Evolutionary conservation across 495 filamentous ascomycete genomes (phyloP).

Genomic region (Neurospora tetraspora): DNA sequence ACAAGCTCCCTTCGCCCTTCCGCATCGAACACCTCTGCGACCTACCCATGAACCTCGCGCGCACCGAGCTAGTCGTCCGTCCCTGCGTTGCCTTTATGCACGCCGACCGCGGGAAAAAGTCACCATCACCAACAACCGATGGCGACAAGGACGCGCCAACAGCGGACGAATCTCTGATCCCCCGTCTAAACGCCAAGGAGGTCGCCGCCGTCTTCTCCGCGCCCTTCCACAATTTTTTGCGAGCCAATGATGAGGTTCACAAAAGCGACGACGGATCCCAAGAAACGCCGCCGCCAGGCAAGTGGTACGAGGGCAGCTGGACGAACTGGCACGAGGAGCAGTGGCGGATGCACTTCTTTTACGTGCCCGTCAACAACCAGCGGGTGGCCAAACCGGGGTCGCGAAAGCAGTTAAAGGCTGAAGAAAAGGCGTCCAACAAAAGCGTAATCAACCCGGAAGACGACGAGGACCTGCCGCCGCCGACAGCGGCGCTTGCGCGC

Average conservation of each 20-base stretch:
- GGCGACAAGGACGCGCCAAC: constrained; percentile 11
- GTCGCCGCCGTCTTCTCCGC: constrained; percentile 88
- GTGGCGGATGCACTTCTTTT: constrained; percentile 85
- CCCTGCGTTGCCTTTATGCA: constrained; percentile 81
- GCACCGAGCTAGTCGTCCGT: constrained; percentile 70
- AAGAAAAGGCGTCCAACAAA: not conserved
- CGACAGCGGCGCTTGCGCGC: constrained; percentile 12
- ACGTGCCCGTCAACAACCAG: constrained; percentile 59
- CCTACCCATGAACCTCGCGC: constrained; percentile 68
- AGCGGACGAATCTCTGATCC: constrained; percentile 64
- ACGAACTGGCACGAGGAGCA: constrained; percentile 46
- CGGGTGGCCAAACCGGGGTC: constrained; percentile 46
- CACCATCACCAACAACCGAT: too few relatives aligned
- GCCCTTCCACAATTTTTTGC: constrained; percentile 65
- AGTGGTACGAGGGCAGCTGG: constrained; percentile 66
- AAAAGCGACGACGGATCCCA: constrained; percentile 2
- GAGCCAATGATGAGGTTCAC: constrained; percentile 33
- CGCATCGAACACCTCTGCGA: constrained; percentile 75
- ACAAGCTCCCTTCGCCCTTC: constrained; percentile 58
- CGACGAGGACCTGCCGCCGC: constrained; percentile 1
- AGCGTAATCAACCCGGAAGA: constrained; percentile 1
- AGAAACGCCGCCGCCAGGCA: constrained; percentile 38
- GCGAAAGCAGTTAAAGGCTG: not conserved
- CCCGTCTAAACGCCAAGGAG: constrained; percentile 70
- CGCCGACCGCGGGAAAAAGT: constrained; percentile 15